Evolutionary conservation across 805 yeast genomes (phyloP), one percentile per base, ranked within the genome.

Genomic region (Metschnikowia gelsemii): DNA sequence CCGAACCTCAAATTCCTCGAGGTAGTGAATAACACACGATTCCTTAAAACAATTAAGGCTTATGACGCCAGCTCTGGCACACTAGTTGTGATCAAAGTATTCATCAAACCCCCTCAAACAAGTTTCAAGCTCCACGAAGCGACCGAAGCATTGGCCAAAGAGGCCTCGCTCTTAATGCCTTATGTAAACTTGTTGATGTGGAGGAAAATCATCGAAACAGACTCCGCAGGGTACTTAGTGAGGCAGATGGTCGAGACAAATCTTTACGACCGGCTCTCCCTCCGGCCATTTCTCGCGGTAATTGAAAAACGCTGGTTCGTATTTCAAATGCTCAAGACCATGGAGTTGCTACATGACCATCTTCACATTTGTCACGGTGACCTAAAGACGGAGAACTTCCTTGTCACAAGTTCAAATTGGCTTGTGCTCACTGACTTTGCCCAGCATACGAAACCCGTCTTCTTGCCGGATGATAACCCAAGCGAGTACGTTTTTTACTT

Each of bases 401-500:
- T 93, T 40, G 82, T 89, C 4, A 84, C 95, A 0, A 78, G 91
- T 21, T 87, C 96, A 86, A 86, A 87, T 61, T 90, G 96, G 96
- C 67, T 82, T 1, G 66, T 82, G 47, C 60, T 93, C 9, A 70
- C 87, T 1, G 99, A 93, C 62, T 91, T 91, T 64, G 84, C 96
- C 2, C 72, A 79, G 1, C 78, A 83, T 57, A 56, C 54, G 12
- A 93, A 93, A 62, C 99, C 99, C 0, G 79, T 79, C 0, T 80
- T 74, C 52, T 64, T 93, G 23, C 97, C 98, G 0, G 96, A 87
- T 49, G 93, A 89, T 51, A 91, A 93, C 56, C 97, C 98, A 0
- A 85, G 90, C 9, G 91, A 85, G 47, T 93, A 86, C 54, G 80
- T 93, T 1, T 93, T 91, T 57, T 93, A 83, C 62, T 93, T 90